Percentiles rank a stretch among this genome's conserved stretches.
Evolutionary conservation across 805 yeast species (phyloP).

Genomic region (Metschnikowia arizonensis): DNA sequence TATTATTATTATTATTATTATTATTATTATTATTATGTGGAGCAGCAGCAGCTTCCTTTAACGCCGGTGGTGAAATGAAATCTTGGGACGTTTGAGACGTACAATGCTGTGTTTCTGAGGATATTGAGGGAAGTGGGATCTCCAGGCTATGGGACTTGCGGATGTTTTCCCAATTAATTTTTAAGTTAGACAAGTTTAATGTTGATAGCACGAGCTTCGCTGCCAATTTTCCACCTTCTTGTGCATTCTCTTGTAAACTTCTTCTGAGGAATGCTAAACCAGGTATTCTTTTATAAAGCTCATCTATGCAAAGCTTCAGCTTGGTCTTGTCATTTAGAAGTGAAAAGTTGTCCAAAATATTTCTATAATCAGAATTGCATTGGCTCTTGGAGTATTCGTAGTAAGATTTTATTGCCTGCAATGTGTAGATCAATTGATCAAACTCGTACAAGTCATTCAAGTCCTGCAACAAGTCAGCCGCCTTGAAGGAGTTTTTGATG

Average conservation of each 20-base stretch:
- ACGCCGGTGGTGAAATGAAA: neutral
- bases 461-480: constrained; percentile 3
- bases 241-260: constrained; percentile 27
- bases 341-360: constrained; percentile 18
- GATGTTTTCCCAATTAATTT: neutral
- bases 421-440: constrained; percentile 27
- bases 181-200: constrained; percentile 2
- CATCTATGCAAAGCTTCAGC: constrained; percentile 22
- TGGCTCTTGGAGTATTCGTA: constrained; percentile 20
- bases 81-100: neutral
- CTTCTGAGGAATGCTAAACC: constrained; percentile 28
- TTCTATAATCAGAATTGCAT: constrained; percentile 15
- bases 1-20: no score
- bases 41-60: neutral
- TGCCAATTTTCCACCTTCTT: constrained; percentile 30
- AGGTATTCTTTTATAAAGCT: constrained; percentile 20
- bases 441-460: constrained; percentile 22
- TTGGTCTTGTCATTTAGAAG: constrained; percentile 19
- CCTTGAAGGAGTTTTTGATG: neutral
- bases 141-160: neutral
- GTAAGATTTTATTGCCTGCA: constrained; percentile 24
- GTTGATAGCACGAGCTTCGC: constrained; percentile 14
- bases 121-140: neutral
- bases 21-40: no score
- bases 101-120: neutral